Evolutionary conservation across 192 early-diverging fungal species (phyloP).

Genomic region (Geosiphon pyriformis): DNA sequence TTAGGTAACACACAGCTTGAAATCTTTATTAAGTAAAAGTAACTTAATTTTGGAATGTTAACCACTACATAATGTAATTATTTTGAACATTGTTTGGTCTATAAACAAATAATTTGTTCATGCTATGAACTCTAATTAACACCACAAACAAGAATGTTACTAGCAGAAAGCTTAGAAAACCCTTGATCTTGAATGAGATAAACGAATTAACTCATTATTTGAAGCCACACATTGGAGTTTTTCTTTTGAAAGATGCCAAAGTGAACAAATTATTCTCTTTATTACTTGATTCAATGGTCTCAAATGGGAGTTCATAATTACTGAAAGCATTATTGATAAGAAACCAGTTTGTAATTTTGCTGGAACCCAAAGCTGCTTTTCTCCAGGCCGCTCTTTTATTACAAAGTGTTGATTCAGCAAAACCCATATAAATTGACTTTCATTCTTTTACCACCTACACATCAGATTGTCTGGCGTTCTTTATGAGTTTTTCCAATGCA

Average conservation of each 20-base stretch:
- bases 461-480: slow-evolving; percentile 8
- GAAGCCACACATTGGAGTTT: not conserved
- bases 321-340: not conserved
- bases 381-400: slow-evolving; percentile 4
- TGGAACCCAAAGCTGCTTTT: not conserved
- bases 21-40: slow-evolving; percentile 3
- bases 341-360: slow-evolving; percentile 3
- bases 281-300: not conserved
- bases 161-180: not conserved
- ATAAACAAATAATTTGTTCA: not conserved
- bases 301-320: slow-evolving; percentile 1
- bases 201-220: not conserved
- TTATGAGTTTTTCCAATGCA: not conserved
- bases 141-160: not conserved
- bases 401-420: not conserved
- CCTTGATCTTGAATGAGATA: not conserved
- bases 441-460: not conserved
- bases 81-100: not conserved
- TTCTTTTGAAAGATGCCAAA: slow-evolving; percentile 9
- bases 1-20: slow-evolving; percentile 5
- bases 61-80: slow-evolving; percentile 1
- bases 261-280: slow-evolving; percentile 2
- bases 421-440: not conserved
- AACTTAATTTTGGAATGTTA: slow-evolving; percentile 4
- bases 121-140: not conserved